Evolutionary conservation across 352 stramenopile species (phyloP).

Genomic region (Phytopythium cucurbitacearum): DNA sequence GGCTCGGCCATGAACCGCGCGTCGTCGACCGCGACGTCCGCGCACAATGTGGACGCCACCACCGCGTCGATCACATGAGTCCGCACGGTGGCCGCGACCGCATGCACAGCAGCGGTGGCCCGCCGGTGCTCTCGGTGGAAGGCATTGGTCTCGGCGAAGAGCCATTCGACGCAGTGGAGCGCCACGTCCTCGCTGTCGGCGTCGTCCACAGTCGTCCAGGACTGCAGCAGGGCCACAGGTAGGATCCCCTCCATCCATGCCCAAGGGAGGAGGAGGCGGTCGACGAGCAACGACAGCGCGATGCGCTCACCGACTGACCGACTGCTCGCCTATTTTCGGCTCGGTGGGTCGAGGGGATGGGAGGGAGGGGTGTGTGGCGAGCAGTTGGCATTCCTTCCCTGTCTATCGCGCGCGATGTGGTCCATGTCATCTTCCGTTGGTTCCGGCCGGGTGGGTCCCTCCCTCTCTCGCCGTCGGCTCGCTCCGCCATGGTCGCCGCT

Average conservation of each 20-base stretch:
- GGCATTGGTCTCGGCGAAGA: conserved; percentile 56
- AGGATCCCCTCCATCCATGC: conserved; percentile 15
- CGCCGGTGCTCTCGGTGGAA: conserved; percentile 38
- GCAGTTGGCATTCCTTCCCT: too few species aligned
- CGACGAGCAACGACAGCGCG: too few species aligned
- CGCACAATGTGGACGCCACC: conserved; percentile 18
- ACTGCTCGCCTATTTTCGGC: too few species aligned
- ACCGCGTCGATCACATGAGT: conserved; percentile 39
- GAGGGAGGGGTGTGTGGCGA: too few species aligned
- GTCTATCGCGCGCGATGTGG: too few species aligned
- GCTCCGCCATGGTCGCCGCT: too few species aligned
- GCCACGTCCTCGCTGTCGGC: conserved; percentile 56
- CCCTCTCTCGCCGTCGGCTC: too few species aligned
- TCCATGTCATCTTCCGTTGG: too few species aligned
- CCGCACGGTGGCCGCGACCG: conserved; percentile 18
- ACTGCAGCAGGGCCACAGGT: conserved; percentile 28
- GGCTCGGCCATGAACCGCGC: conserved; percentile 21
- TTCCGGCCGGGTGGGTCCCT: too few species aligned
- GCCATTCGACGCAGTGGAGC: conserved; percentile 36
- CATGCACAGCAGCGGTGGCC: conserved; percentile 14
- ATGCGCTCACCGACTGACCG: too few species aligned
- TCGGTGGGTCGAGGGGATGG: too few species aligned
- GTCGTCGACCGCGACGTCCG: conserved; percentile 13
- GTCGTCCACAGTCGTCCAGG: conserved; percentile 30
- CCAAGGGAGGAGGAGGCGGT: too few species aligned